Evolutionary conservation across 805 yeast species (phyloP).

Genomic region (Saccharomycopsis oosterbeekiorum): DNA sequence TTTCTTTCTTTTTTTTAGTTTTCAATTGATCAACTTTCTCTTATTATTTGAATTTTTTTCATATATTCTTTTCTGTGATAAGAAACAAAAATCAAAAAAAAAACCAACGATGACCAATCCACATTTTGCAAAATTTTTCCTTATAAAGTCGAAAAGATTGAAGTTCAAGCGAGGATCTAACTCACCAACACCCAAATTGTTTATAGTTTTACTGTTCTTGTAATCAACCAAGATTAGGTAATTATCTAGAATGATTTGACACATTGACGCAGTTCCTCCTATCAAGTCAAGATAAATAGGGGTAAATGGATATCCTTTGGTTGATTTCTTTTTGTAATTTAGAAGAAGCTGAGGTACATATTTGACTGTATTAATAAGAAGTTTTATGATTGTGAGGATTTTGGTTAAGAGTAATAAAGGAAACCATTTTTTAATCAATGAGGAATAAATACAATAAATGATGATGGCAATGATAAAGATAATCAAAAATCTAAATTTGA

Average conservation of each 20-base stretch:
- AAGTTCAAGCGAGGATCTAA: constrained; percentile 16
- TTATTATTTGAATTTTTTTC: constrained; percentile 3
- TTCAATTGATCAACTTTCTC: background rate
- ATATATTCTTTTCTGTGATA: constrained; percentile 15
- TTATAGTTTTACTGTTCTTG: constrained; percentile 11
- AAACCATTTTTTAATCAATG: constrained; percentile 12
- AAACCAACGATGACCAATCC: constrained; percentile 17
- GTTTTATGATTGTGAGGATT: constrained; percentile 15
- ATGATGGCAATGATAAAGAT: background rate
- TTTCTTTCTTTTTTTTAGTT: background rate
- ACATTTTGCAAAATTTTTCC: constrained; percentile 19
- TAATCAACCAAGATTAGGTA: constrained; percentile 11
- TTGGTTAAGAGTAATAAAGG: constrained; percentile 12
- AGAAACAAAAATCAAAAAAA: constrained; percentile 16
- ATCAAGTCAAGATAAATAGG: constrained; percentile 13
- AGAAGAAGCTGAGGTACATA: constrained; percentile 16
- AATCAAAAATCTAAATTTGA: constrained; percentile 11
- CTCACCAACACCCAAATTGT: constrained; percentile 14
- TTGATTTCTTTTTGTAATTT: constrained; percentile 17
- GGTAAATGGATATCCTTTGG: constrained; percentile 16
- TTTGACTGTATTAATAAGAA: constrained; percentile 17
- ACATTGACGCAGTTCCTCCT: constrained; percentile 13
- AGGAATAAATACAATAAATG: constrained; percentile 5
- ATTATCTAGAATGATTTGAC: constrained; percentile 15
- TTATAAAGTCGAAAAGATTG: constrained; percentile 15